Percentiles rank a stretch among this genome's conserved stretches.
phyloP scores from a whole-genome alignment of 305 asterid species.

The Fraxinus angustifolia region DNA sequence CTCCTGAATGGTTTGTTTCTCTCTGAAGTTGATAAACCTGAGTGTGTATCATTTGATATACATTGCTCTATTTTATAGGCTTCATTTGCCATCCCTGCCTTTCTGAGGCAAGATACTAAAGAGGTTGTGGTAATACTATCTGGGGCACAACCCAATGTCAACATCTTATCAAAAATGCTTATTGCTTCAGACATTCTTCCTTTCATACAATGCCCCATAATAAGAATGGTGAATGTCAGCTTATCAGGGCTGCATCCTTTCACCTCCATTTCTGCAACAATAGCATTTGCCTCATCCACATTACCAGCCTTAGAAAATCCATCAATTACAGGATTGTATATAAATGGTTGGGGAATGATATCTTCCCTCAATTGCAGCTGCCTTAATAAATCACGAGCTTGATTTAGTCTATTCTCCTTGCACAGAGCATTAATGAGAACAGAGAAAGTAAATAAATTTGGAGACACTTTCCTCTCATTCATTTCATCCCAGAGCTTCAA shows the following conservation, averaged over 20 bases:
- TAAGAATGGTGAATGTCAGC: constrained; percentile 76
- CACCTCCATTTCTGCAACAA: constrained; percentile 71
- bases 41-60: constrained; percentile 25
- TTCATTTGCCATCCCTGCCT: constrained; percentile 84
- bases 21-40: constrained; percentile 34
- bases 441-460: constrained; percentile 66
- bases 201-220: constrained; percentile 89
- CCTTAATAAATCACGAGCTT: constrained; percentile 63
- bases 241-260: constrained; percentile 73
- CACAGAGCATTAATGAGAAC: constrained; percentile 63
- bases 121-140: constrained; percentile 53
- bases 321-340: constrained; percentile 84
- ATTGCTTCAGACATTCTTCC: constrained; percentile 82
- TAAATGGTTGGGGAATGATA: constrained; percentile 62
- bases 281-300: constrained; percentile 66
- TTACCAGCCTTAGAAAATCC: constrained; percentile 79
- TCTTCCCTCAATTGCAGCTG: constrained; percentile 52
- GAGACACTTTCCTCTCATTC: constrained; percentile 49
- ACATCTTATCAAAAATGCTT: constrained; percentile 60
- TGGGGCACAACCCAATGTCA: constrained; percentile 61
- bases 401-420: constrained; percentile 63
- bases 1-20: constrained; percentile 25
- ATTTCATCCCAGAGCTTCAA: constrained; percentile 65
- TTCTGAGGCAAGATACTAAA: constrained; percentile 63
- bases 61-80: constrained; percentile 58